phyloP scores from a whole-genome alignment of 2,329 filamentous ascomycete species.

The Penicillium occitanis region DNA sequence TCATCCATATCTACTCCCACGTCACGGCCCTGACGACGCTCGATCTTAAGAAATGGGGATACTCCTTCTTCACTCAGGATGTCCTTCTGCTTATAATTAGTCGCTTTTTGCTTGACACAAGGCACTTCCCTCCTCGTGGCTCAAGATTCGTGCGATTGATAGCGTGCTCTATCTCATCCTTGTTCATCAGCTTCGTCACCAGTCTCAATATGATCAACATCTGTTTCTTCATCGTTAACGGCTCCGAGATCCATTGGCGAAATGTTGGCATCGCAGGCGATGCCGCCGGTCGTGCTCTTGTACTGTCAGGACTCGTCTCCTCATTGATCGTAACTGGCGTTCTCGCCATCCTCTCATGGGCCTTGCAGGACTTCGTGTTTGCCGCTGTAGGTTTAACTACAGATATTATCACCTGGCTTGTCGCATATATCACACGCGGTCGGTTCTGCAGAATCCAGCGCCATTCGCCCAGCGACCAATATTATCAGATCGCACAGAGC shows the following conservation, averaged over 20 bases:
- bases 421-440: neutral
- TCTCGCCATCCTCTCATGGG: slow-evolving; percentile 26
- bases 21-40: slow-evolving; percentile 25
- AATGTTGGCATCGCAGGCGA: slow-evolving; percentile 35
- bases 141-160: neutral
- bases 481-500: slow-evolving; percentile 9
- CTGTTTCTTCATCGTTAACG: slow-evolving; percentile 36
- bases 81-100: slow-evolving; percentile 6
- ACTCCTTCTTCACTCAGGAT: slow-evolving; percentile 30
- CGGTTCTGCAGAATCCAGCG: neutral
- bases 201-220: slow-evolving; percentile 27
- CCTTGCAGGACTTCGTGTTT: slow-evolving; percentile 9
- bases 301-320: slow-evolving; percentile 34
- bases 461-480: neutral
- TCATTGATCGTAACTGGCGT: slow-evolving; percentile 35
- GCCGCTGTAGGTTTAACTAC: neutral
- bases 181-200: slow-evolving; percentile 10
- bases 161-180: neutral
- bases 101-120: slow-evolving; percentile 11
- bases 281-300: slow-evolving; percentile 36
- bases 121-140: slow-evolving; percentile 3
- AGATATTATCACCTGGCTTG: neutral
- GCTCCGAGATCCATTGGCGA: slow-evolving; percentile 40
- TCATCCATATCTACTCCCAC: slow-evolving; percentile 30
- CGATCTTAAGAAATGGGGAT: slow-evolving; percentile 27